A percentile compares a stretch with the other conserved stretches of the same genome.
Evolutionary conservation across 75 land plant genomes (phyloP).

Genomic region (Pseudotsuga menziesii): DNA sequence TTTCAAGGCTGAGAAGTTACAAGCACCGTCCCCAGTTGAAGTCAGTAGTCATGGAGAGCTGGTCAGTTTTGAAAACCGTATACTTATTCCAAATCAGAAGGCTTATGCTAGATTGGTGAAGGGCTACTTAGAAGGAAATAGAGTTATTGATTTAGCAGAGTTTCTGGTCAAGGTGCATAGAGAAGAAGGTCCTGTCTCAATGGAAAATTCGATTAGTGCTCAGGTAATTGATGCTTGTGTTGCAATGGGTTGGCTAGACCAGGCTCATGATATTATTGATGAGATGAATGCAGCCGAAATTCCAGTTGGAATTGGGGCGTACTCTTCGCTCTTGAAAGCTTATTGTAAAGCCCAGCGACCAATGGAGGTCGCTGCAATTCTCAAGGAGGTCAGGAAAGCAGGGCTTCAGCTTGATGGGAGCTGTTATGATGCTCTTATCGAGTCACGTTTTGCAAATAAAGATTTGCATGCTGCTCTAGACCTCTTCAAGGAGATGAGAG

Average conservation of each 20-base stretch:
- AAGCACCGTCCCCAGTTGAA: slow-evolving; percentile 13
- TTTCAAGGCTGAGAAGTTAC: slow-evolving; percentile 36
- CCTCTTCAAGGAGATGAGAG: slow-evolving; percentile 68
- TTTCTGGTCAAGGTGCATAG: slow-evolving; percentile 52
- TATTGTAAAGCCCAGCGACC: slow-evolving; percentile 39
- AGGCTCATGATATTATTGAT: slow-evolving; percentile 61
- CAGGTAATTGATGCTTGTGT: slow-evolving; percentile 64
- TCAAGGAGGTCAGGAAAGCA: slow-evolving; percentile 52
- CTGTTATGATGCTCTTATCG: slow-evolving; percentile 53
- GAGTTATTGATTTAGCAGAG: slow-evolving; percentile 40
- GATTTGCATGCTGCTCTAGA: slow-evolving; percentile 46
- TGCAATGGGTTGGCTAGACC: slow-evolving; percentile 52
- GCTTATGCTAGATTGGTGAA: slow-evolving; percentile 50
- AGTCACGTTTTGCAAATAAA: slow-evolving; percentile 27
- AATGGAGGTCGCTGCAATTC: slow-evolving; percentile 28
- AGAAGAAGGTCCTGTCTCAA: slow-evolving; percentile 39
- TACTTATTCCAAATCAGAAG: slow-evolving; percentile 58
- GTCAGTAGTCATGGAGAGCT: slow-evolving; percentile 38
- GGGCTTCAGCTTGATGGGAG: slow-evolving; percentile 66
- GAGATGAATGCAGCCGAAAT: slow-evolving; percentile 56
- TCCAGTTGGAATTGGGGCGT: slow-evolving; percentile 37
- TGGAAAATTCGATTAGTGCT: slow-evolving; percentile 41
- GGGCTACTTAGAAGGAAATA: slow-evolving; percentile 52
- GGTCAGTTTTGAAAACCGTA: slow-evolving; percentile 43
- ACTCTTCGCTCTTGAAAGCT: slow-evolving; percentile 54